A percentile compares a stretch with the other conserved stretches of the same genome.
These are phyloP conservation scores for Penicillium hesseltinei DNA, from an alignment of 2,329 filamentous ascomycete species.

Conservation along the genomic window DNA sequence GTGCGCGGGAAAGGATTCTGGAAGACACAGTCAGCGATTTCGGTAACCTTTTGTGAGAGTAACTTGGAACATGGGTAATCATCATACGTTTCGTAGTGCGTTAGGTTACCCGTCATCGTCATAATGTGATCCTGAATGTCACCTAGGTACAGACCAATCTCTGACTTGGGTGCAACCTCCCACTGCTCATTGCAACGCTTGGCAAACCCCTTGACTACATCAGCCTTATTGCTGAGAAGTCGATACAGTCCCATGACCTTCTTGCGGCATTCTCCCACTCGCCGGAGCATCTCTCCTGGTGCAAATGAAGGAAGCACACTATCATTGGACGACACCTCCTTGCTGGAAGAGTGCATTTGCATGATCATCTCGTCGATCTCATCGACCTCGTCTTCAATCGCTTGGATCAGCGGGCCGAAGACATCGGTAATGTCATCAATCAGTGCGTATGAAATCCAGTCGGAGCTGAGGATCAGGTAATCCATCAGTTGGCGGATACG, in stretches of 20 bases:
- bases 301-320: slow-evolving; percentile 44
- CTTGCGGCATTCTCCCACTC: slow-evolving; percentile 91
- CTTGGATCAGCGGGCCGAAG: slow-evolving; percentile 86
- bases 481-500: slow-evolving; percentile 91
- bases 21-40: slow-evolving; percentile 9
- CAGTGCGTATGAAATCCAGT: slow-evolving; percentile 98
- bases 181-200: slow-evolving; percentile 98
- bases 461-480: slow-evolving; percentile 86
- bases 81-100: slow-evolving; percentile 89
- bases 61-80: neutral
- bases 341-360: slow-evolving; percentile 65
- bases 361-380: slow-evolving; percentile 93
- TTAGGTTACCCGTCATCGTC: slow-evolving; percentile 95
- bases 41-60: slow-evolving; percentile 5
- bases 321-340: slow-evolving; percentile 35
- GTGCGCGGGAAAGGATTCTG: slow-evolving; percentile 84
- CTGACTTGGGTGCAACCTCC: slow-evolving; percentile 90
- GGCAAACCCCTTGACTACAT: slow-evolving; percentile 98
- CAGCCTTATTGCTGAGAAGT: slow-evolving; percentile 91
- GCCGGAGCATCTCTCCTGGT: slow-evolving; percentile 79
- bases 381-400: slow-evolving; percentile 93
- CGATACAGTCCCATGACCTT: slow-evolving; percentile 96
- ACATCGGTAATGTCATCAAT: slow-evolving; percentile 98
- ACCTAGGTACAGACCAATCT: slow-evolving; percentile 95
- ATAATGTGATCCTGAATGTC: slow-evolving; percentile 99